phyloP scores from a whole-genome alignment of 1,284 basidiomycete genomes.

The Ustilago esculenta region DNA sequence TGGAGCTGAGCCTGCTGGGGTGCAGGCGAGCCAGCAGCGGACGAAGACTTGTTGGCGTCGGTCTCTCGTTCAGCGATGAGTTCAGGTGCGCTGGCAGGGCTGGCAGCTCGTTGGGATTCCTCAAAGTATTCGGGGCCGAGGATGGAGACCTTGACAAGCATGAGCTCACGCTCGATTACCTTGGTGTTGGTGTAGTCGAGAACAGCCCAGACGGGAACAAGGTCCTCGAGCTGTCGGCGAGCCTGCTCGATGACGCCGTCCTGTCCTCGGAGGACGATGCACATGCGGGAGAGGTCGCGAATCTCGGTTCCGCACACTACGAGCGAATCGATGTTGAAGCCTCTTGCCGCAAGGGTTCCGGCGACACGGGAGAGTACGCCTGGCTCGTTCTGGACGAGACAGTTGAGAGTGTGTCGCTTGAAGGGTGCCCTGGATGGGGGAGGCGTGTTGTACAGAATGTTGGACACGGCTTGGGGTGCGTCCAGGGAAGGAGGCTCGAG shows the following conservation, averaged over 20 bases:
- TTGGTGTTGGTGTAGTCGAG: conserved; percentile 69
- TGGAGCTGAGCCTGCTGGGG: conserved; percentile 12
- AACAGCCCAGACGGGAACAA: conserved; percentile 67
- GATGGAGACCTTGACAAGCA: conserved; percentile 91
- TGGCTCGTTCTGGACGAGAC: conserved; percentile 98
- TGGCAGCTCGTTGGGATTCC: conserved; percentile 47
- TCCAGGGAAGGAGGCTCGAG: conserved; percentile 64
- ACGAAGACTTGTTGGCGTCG: conserved; percentile 14
- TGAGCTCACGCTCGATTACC: conserved; percentile 81
- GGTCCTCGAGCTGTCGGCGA: conserved; percentile 63
- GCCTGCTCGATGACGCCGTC: conserved; percentile 97
- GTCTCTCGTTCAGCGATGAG: conserved; percentile 54
- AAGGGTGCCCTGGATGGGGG: conserved; percentile 90
- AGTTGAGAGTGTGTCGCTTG: conserved; percentile 98
- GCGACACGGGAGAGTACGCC: conserved; percentile 97
- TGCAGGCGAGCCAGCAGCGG: conserved; percentile 18
- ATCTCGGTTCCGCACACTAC: conserved; percentile 99
- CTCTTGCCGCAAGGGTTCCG: conserved; percentile 93
- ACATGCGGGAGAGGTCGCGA: conserved; percentile 96
- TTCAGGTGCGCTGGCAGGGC: conserved; percentile 43
- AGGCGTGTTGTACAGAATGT: conserved; percentile 78
- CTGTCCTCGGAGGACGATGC: conserved; percentile 94
- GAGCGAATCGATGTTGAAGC: conserved; percentile 97
- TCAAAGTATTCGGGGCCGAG: conserved; percentile 97
- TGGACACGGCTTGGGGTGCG: conserved; percentile 66